Evolutionary conservation across 495 filamentous ascomycete genomes (phyloP).

Genomic region (Margaritispora aquatica): DNA sequence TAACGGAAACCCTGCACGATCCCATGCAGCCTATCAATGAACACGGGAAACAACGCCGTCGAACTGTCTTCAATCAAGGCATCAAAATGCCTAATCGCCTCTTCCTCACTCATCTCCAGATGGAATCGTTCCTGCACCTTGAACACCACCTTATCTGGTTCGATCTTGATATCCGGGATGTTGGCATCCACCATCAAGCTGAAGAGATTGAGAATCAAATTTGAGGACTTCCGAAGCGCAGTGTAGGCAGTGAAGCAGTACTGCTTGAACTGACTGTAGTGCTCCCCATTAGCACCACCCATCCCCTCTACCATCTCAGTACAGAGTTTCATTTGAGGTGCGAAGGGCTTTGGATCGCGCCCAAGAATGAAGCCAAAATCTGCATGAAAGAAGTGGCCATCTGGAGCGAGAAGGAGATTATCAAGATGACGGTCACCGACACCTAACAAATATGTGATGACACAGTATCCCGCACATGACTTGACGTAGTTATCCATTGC

Average conservation of each 20-base stretch:
- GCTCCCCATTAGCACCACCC: conserved; percentile 72
- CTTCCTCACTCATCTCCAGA: conserved; percentile 87
- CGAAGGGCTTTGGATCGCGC: conserved; percentile 95
- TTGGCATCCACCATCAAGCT: conserved; percentile 96
- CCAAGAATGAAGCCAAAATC: conserved; percentile 98
- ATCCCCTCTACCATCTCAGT: conserved; percentile 99
- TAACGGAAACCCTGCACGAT: conserved; percentile 80
- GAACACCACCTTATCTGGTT: conserved; percentile 85
- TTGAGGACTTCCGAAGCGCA: conserved; percentile 79
- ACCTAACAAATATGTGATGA: conserved; percentile 98
- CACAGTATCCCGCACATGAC: conserved; percentile 95
- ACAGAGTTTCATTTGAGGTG: conserved; percentile 92
- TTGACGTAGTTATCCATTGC: conserved; percentile 94
- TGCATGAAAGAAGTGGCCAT: conserved; percentile 95
- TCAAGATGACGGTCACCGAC: conserved; percentile 96
- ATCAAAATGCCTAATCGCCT: conserved; percentile 82
- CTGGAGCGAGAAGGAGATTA: conserved; percentile 85
- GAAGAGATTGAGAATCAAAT: conserved; percentile 93
- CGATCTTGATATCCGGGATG: conserved; percentile 88
- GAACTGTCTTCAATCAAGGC: conserved; percentile 83
- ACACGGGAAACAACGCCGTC: conserved; percentile 80
- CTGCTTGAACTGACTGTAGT: conserved; percentile 83
- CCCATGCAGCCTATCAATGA: conserved; percentile 93
- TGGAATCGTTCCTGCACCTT: conserved; percentile 95
- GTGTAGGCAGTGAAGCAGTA: conserved; percentile 96